Evolutionary conservation across 108 stramenopile genomes (phyloP).

Genomic region (Aurantiochytrium sp.): DNA sequence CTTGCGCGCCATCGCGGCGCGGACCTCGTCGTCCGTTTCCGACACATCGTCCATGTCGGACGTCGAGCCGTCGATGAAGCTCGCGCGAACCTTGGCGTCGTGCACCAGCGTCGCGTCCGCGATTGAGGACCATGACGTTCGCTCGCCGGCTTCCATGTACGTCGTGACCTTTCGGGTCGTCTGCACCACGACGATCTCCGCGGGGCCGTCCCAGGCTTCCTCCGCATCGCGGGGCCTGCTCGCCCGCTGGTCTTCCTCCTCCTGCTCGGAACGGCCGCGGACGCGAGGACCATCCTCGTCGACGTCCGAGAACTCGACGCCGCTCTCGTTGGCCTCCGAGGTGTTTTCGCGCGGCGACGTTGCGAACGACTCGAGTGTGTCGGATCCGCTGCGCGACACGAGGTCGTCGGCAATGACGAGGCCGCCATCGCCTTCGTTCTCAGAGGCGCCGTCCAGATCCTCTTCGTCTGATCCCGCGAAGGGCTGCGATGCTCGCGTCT

Average conservation of each 20-base stretch:
- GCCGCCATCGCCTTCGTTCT: background rate
- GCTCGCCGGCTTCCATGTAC: background rate
- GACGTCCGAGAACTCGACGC: background rate
- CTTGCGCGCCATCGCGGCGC: background rate
- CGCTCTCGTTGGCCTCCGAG: background rate
- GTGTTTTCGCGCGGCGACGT: background rate
- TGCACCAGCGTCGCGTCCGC: background rate
- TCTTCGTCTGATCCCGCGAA: background rate
- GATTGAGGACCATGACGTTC: background rate
- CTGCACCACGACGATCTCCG: too few relatives aligned
- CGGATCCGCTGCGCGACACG: too few relatives aligned
- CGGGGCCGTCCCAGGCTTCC: too few relatives aligned
- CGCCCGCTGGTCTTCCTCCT: too few relatives aligned
- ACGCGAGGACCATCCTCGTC: too few relatives aligned
- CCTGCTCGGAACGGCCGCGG: too few relatives aligned
- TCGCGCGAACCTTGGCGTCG: background rate
- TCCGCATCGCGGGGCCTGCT: too few relatives aligned
- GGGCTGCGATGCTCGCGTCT: too few relatives aligned
- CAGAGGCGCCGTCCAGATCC: background rate
- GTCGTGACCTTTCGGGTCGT: too few relatives aligned
- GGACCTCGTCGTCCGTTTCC: background rate
- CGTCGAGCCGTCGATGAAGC: background rate
- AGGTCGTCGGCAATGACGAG: too few relatives aligned
- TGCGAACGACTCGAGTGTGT: too few relatives aligned
- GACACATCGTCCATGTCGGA: background rate